These are phyloP conservation scores for Nematocida displodere DNA, from an alignment of 371 early-diverging fungal species.

Conservation along the genomic window DNA sequence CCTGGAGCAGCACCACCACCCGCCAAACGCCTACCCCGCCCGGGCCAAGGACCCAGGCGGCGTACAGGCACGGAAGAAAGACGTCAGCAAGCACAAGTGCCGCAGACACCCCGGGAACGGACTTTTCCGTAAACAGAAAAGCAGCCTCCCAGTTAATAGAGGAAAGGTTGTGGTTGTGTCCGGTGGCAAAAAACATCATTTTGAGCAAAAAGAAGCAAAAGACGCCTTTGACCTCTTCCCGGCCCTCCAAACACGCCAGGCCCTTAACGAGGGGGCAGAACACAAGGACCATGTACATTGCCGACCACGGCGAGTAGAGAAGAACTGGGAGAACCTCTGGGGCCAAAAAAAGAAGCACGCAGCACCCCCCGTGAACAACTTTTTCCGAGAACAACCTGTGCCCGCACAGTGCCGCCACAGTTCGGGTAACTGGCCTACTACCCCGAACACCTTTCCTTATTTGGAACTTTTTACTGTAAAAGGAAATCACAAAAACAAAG, in stretches of 20 bases:
- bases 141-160: slow-evolving; percentile 52
- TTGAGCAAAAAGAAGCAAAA: slow-evolving; percentile 33
- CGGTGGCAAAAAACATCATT: slow-evolving; percentile 36
- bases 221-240: not conserved
- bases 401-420: not conserved
- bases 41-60: not conserved
- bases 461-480: not conserved
- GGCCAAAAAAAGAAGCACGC: not conserved
- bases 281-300: not conserved
- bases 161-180: slow-evolving; percentile 45
- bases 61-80: slow-evolving; percentile 28
- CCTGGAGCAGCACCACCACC: slow-evolving; percentile 30
- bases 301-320: slow-evolving; percentile 20
- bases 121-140: slow-evolving; percentile 25
- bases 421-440: too few species aligned
- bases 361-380: not conserved
- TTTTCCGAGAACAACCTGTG: slow-evolving; percentile 19
- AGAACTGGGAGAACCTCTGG: not conserved
- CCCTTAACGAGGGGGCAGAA: not conserved
- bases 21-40: not conserved
- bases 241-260: too few species aligned
- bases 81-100: slow-evolving; percentile 14
- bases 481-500: not conserved
- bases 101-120: slow-evolving; percentile 22
- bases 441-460: too few species aligned